A percentile compares a stretch with the other conserved stretches of the same genome.
Evolutionary conservation across 495 filamentous ascomycete genomes (phyloP).

Genomic region (Daldinia bambusicola): DNA sequence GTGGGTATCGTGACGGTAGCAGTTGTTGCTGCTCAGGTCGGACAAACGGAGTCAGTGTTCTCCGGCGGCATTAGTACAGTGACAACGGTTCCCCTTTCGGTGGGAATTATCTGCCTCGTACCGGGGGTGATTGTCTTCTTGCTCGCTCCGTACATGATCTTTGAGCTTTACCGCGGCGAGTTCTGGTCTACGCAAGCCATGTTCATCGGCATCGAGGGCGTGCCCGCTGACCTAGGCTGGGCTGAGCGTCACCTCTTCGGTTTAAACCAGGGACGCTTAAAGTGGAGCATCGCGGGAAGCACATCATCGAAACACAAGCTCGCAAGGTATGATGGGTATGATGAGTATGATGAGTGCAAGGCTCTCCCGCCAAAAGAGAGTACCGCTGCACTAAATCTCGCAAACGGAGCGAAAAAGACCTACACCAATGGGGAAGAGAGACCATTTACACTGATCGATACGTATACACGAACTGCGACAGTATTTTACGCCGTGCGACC

Average conservation of each 20-base stretch:
- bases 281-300: neutral
- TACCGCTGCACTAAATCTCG: neutral
- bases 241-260: neutral
- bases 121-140: neutral
- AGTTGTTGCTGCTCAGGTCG: neutral
- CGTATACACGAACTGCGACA: neutral
- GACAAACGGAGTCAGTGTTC: neutral
- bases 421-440: neutral
- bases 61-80: neutral
- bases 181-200: neutral
- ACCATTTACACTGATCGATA: constrained; percentile 1
- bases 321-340: neutral
- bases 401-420: neutral
- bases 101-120: neutral
- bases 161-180: constrained; percentile 3
- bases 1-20: neutral
- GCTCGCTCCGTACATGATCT: neutral
- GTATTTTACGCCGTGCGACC: neutral
- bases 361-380: constrained; percentile 5
- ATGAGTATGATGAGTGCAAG: neutral
- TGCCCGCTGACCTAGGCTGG: neutral
- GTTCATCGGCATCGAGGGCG: neutral
- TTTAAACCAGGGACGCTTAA: neutral
- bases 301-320: neutral
- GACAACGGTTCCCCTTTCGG: too few relatives aligned